These are phyloP conservation scores for Gossypium davidsonii DNA, from an alignment of 441 rosid genomes.

Conservation along the genomic window DNA sequence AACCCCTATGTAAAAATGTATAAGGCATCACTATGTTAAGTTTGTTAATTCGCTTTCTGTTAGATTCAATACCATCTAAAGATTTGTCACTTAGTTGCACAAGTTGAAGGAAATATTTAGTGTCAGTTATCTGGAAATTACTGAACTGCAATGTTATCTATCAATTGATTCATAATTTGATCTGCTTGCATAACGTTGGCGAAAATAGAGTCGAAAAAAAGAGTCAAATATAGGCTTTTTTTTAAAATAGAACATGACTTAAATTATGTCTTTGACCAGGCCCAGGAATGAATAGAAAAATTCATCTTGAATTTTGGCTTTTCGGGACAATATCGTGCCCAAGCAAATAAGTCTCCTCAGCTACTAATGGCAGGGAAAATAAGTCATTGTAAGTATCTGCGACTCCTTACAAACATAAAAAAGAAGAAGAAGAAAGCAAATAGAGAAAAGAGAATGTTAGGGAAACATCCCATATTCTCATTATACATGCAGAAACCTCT, in stretches of 20 bases:
- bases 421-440: neutral
- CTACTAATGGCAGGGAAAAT: conserved; percentile 2
- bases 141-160: neutral
- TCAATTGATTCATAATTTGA: neutral
- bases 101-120: neutral
- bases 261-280: conserved; percentile 10
- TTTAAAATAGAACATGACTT: neutral
- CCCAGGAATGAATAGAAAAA: conserved; percentile 16
- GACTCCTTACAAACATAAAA: neutral
- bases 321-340: neutral
- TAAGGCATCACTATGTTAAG: neutral
- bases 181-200: neutral
- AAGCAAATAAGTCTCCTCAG: neutral
- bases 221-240: neutral
- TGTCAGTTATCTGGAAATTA: neutral
- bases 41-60: neutral
- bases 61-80: neutral
- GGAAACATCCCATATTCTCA: neutral
- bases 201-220: neutral
- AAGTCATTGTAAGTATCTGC: neutral
- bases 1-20: neutral
- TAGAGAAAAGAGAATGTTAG: neutral
- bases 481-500: neutral
- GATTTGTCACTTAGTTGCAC: neutral
- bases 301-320: neutral